Evolutionary conservation across 1,284 basidiomycete species (phyloP), one percentile per base, ranked within the genome.

Genomic region (Ceratobasidium sp.): DNA sequence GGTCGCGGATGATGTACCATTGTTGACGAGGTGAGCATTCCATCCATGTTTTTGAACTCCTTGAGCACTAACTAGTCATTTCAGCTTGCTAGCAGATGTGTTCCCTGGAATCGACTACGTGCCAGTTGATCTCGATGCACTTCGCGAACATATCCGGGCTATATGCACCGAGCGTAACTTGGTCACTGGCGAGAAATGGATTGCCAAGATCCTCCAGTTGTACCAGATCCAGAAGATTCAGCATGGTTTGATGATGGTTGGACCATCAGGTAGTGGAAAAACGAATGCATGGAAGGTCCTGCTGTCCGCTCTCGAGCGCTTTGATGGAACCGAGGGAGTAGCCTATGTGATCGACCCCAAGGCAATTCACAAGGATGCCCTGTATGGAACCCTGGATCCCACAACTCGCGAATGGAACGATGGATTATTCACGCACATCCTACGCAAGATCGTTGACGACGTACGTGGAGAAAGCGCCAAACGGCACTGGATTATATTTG

Each of bases 401-500:
- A 99, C 98, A 0, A 99, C 98, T 2, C 92, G 98, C 80, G 98
- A 99, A 84, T 99, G 98, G 98, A 99, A 97, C 81, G 98, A 99
- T 83, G 97, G 98, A 80, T 88, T 99, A 1, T 99, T 99, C 87
- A 99, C 98, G 0, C 96, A 98, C 83, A 95, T 99, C 62, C 88
- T 99, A 78, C 93, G 98, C 68, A 99, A 98, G 86, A 99, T 99
- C 80, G 95, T 99, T 77, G 98, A 99, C 83, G 97, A 99, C 83
- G 96, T 99, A 48, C 95, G 98, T 83, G 98, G 98, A 41, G 98
- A 99, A 86, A 98, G 96, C 84, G 89, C 91, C 41, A 99, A 98
- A 87, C 89, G 97, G 30, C 98, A 99, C 84, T 99, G 98, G 98
- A 99, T 99, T 82, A 95, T 99, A 80, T 99, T 99, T 81, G 98